Base-by-base conservation (phyloP, 1,284 basidiomycete species). In the Volvariella surrecta region DNA sequence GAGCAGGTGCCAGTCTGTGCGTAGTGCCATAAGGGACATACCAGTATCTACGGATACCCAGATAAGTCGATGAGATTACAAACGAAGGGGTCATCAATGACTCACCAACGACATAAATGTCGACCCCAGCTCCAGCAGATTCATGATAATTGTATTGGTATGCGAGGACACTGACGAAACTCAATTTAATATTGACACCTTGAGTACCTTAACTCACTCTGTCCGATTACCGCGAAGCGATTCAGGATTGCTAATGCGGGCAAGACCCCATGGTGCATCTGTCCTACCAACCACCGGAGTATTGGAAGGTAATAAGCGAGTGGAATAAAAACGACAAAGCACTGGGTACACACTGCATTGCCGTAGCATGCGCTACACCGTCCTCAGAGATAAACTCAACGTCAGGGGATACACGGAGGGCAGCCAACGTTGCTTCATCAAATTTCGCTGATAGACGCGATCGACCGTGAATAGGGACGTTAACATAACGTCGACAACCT, bases 321-420 rank as follows among this genome's bases (percentile, higher is more conserved):
- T 2, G 21, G 11, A 10, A 17, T 20, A n/a, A 10, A 18, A 37
- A 11, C 37, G 19, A 21, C 19, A 35, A 30, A 20, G 10, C 4
- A 28, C 24, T 28, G 24, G 24, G 24, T 28, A 48, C 45, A 15
- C 42, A 60, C 60, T 57, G 54, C 2, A 54, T 32, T 2, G 42
- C 44, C 30, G 53, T 39, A 42, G 73, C 68, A 52, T 66, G 62
- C 51, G 78, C 70, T 53, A 77, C 60, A 55, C 78, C 76, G 58
- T 88, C 83, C 47, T 70, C 71, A 59, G 80, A 72, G 52, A 89
- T 78, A 56, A 73, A 81, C 49, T 75, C 79, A 44, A 89, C 82
- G 50, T 81, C 79, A 17, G 78, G 16, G 13, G 31, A 32, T 13
- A 4, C 39, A 41, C 18, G 39, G 8, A 41, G 39, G 8, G n/a